Evolutionary conservation across 108 stramenopile genomes (phyloP).

Genomic region (Cyclotella choctawhatcheeana): DNA sequence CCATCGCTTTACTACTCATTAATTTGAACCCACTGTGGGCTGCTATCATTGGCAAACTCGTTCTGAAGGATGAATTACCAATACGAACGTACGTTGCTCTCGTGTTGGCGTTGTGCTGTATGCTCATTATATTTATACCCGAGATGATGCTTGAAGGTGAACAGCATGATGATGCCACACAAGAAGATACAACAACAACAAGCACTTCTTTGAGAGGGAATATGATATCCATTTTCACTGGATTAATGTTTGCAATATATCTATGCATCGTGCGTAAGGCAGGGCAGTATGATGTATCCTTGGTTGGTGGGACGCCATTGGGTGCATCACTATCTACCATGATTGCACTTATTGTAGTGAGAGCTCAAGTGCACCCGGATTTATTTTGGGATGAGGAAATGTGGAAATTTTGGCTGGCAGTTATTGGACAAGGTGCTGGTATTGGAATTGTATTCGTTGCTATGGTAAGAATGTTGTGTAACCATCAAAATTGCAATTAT

Average conservation of each 20-base stretch:
- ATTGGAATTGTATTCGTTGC: constrained; percentile 3
- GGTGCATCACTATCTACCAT: constrained; percentile 5
- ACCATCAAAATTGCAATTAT: no score
- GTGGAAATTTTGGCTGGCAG: constrained; percentile 11
- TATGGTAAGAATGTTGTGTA: constrained; percentile 5
- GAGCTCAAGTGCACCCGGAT: constrained; percentile 6
- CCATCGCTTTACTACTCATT: constrained; percentile 12
- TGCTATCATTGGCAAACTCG: constrained; percentile 10
- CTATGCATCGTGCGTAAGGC: constrained; percentile 8
- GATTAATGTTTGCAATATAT: background rate
- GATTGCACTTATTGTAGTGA: background rate
- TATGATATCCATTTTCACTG: constrained; percentile 8
- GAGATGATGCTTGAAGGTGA: background rate
- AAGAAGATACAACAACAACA: background rate
- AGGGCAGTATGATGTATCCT: background rate
- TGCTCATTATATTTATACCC: constrained; percentile 19
- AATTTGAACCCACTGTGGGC: constrained; percentile 17
- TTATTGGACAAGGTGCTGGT: background rate
- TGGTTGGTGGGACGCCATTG: constrained; percentile 4
- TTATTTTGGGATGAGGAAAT: background rate
- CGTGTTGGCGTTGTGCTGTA: constrained; percentile 11
- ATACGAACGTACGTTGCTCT: background rate
- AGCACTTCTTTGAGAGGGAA: constrained; percentile 4
- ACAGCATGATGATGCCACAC: background rate
- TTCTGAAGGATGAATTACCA: constrained; percentile 16